Base-by-base conservation (phyloP, 495 filamentous ascomycete genomes). In the Penicillium herquei region DNA sequence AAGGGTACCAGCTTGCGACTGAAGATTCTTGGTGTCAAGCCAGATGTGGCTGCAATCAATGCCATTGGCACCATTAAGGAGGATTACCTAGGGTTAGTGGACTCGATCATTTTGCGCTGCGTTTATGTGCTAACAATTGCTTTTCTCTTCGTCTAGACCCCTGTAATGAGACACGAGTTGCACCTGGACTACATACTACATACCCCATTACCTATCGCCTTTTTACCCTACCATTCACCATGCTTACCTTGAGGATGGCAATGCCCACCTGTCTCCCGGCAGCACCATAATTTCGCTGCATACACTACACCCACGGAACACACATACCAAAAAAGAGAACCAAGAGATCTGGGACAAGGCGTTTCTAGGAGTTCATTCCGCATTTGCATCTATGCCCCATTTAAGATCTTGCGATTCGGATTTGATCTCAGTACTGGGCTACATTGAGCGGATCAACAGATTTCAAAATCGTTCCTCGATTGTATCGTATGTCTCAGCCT, bases 11-110 rank as follows among this genome's bases (percentile, higher is more conserved):
- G 96, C 66, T 81, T 98, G 59, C 89, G 94, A 13, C 84, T 97
- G 54, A 96, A 96, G 73, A 86, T 98, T 46, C 87, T 96, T 48
- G 95, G 95, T 61, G 87, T 92, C 12, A 84, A 96, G 68, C 90
- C 86, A 49, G 94, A 97, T 64, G 89, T 98, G 43, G 91, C 87
- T 26, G 86, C 88, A 61, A 94, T 98, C 82, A 96, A 87, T 78
- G 94, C 93, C 33, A 96, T 98, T 70, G 95, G 91, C 39, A 98
- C 89, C 35, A 96, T 98, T 68, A 96, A 96, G 76, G 94, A 97
- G 71, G 90, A 82, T 65, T 83, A 71, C 54, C 62, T 83, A 59
- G 80, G 80, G 80, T 83, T 58, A 57, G 76, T 67, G 17, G 13
- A 17, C 14, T 30, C 7, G 17, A 32, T n/a, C 30, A 12, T 40